Conservation (phyloP, 306 rosid species). For the Geum urbanum region DNA sequence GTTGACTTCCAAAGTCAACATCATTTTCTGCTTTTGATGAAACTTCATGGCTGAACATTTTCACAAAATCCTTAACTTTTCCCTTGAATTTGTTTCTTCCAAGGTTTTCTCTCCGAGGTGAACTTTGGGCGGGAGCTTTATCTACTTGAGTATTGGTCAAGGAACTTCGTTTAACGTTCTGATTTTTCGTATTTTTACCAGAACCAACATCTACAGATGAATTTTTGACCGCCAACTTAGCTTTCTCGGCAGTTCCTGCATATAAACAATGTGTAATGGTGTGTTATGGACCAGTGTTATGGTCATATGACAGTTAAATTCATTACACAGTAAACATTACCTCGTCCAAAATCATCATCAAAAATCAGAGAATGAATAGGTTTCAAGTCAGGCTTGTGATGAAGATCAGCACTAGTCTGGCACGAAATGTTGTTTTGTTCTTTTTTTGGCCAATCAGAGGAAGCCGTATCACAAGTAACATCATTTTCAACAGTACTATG, state of each 20-base stretch:
- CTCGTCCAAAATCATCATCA: constrained; percentile 38
- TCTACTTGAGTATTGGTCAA: constrained; percentile 31
- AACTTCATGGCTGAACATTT: constrained; percentile 71
- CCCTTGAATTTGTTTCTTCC: constrained; percentile 54
- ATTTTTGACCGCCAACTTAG: constrained; percentile 27
- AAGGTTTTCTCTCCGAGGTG: constrained; percentile 32
- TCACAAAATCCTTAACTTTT: constrained; percentile 72
- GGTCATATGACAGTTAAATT: constrained; percentile 11
- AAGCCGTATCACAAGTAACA: constrained; percentile 23
- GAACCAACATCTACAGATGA: constrained; percentile 27
- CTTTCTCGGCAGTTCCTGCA: constrained; percentile 36
- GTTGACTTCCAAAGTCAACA: constrained; percentile 32
- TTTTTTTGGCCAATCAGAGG: neutral
- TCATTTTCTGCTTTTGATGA: constrained; percentile 36
- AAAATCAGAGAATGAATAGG: constrained; percentile 31
- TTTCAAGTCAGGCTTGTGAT: constrained; percentile 33
- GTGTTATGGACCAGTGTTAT: no score
- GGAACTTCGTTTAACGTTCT: constrained; percentile 30
- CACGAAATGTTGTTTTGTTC: constrained; percentile 11
- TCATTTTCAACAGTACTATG: constrained; percentile 18
- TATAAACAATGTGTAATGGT: neutral
- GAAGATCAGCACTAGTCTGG: constrained; percentile 22
- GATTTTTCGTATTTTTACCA: constrained; percentile 37
- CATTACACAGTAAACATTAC: constrained; percentile 43
- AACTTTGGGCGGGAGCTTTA: constrained; percentile 37